Base-by-base conservation (phyloP, 495 filamentous ascomycete species). In the Aspergillus conjunctus region DNA sequence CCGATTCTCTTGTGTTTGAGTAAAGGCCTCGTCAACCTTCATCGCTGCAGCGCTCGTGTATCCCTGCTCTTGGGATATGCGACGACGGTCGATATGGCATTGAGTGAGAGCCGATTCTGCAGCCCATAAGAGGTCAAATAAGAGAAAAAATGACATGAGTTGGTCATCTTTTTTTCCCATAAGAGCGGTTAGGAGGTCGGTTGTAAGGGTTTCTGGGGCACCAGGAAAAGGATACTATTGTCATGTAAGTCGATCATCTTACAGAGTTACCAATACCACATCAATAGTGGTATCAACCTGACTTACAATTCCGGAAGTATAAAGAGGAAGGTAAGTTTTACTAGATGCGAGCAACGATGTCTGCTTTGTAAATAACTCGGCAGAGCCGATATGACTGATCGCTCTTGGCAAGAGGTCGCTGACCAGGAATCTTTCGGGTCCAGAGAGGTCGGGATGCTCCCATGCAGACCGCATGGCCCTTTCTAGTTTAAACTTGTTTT, bases 71-170 rank as follows among this genome's bases (percentile, higher is more conserved):
- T 68, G 68, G 3, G 61, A 60, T 7, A 63, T 55, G 2, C 62
- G 65, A 60, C 68, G 68, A 39, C 62, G 60, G 54, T 71, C 66
- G 20, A 68, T 68, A 48, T 71, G 68, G 43, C 64, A 68, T 46
- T 68, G 68, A 21, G 68, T 60, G 12, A 67, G 58, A 0, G 68
- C 62, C n/a, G 68, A 62, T 31, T 71, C 68, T 10, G 62, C 59
- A 1, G 64, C 66, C 64, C 66, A 68, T 34, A 68, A 17, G 14
- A 66, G 66, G 32, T 71, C 68, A 49, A 57, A 62, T 15, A 71
- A 30, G 14, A 60, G 41, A 32, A 55, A 65, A 34, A 71, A 68
- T 8, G 68, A 52, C 3, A 22, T 46, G 17, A 65, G 26, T 30
- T 65, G 62, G 18, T 66, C 64, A 21, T 59, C 51, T 44, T 65